Conservation (phyloP, 805 yeast species). For the Candida ovalis region DNA sequence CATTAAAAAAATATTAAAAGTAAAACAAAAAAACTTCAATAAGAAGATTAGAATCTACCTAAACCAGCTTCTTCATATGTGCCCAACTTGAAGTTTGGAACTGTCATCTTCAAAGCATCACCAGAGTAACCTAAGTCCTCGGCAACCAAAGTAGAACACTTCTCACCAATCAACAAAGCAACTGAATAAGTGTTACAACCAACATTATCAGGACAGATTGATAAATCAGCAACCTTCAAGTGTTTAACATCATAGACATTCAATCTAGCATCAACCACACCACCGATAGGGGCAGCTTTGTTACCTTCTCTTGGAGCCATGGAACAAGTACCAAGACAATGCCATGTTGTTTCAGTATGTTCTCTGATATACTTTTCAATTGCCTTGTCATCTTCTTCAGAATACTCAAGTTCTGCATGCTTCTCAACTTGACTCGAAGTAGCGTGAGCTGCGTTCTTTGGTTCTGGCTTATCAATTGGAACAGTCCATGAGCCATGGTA, state of each 20-base stretch:
- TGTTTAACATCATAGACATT: constrained; percentile 26
- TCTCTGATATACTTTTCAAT: constrained; percentile 26
- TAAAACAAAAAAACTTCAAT: not conserved
- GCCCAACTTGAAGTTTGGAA: constrained; percentile 26
- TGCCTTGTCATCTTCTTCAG: constrained; percentile 25
- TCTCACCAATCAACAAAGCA: constrained; percentile 28
- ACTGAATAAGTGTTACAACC: constrained; percentile 29
- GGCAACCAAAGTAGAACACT: constrained; percentile 26
- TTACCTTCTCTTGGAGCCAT: constrained; percentile 28
- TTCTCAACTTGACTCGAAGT: constrained; percentile 23
- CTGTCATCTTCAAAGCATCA: constrained; percentile 24
- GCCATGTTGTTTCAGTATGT: constrained; percentile 30
- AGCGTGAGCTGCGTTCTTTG: constrained; percentile 17
- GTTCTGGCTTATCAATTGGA: constrained; percentile 22
- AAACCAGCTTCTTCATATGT: constrained; percentile 27
- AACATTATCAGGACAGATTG: constrained; percentile 28
- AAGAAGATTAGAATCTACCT: constrained; percentile 22
- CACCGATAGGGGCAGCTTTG: constrained; percentile 25
- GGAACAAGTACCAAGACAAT: constrained; percentile 28
- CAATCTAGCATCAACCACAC: constrained; percentile 25
- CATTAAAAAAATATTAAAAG: not conserved
- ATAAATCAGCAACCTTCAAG: constrained; percentile 28
- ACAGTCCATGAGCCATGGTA: constrained; percentile 30
- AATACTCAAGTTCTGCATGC: constrained; percentile 21
- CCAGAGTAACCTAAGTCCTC: constrained; percentile 30